These are phyloP conservation scores for Usnea hakonensis DNA, from an alignment of 495 filamentous ascomycete species.

Conservation along the genomic window DNA sequence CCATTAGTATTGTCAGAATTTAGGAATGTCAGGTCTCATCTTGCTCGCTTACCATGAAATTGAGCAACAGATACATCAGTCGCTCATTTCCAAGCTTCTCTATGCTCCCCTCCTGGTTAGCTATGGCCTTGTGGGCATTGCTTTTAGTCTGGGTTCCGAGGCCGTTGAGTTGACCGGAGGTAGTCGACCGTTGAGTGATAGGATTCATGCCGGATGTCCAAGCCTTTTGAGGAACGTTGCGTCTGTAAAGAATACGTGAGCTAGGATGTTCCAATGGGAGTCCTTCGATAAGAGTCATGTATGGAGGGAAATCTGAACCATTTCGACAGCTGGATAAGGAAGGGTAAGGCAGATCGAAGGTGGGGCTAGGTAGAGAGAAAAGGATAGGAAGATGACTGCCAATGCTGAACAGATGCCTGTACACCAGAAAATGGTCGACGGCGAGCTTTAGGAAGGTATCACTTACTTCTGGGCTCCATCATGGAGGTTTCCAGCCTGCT, in stretches of 20 bases:
- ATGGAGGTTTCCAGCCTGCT: conserved; percentile 49
- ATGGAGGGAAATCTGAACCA: neutral
- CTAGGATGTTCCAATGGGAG: neutral
- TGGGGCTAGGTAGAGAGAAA: neutral
- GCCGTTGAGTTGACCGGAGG: conserved; percentile 47
- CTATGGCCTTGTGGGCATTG: conserved; percentile 33
- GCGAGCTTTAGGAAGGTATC: neutral
- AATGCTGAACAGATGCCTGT: neutral
- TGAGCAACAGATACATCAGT: conserved; percentile 53
- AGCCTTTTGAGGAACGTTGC: conserved; percentile 49
- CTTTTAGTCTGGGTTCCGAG: conserved; percentile 38
- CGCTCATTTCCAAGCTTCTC: conserved; percentile 62
- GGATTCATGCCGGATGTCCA: conserved; percentile 60
- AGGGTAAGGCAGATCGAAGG: neutral
- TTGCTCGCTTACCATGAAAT: conserved; percentile 48
- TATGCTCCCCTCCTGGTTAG: conserved; percentile 46
- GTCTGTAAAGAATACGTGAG: conserved; percentile 28
- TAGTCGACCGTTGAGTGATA: conserved; percentile 50
- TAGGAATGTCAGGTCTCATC: neutral
- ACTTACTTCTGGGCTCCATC: conserved; percentile 50
- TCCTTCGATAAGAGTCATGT: neutral
- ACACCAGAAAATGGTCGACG: neutral
- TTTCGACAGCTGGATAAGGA: neutral
- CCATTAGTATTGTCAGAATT: neutral
- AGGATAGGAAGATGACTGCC: neutral